Evolutionary conservation across 2,329 filamentous ascomycete species (phyloP).

Genomic region (Byssochlamys sp.): DNA sequence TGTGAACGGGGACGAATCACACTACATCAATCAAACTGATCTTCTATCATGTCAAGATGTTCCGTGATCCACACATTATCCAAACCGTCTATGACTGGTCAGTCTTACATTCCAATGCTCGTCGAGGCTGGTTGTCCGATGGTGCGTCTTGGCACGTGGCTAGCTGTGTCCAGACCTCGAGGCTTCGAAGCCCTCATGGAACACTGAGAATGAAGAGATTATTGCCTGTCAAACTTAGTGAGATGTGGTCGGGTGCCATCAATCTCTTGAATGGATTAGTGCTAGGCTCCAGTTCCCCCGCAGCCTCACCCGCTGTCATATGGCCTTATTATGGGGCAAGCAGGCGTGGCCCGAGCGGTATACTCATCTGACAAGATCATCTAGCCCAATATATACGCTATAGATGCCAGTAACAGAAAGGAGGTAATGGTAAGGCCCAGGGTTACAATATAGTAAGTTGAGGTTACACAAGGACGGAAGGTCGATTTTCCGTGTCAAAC

Average conservation of each 20-base stretch:
- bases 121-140: not conserved
- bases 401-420: not conserved
- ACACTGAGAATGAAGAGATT: not conserved
- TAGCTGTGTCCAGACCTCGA: not conserved
- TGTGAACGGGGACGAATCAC: not conserved
- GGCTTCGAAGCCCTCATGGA: not conserved
- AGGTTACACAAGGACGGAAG: not conserved
- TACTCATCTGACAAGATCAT: not conserved
- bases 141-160: not conserved
- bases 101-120: not conserved
- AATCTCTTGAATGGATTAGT: not conserved
- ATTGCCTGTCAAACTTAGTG: not conserved
- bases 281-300: not conserved
- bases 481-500: not conserved
- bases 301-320: not conserved
- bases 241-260: not conserved
- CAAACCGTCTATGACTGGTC: not conserved
- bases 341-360: not conserved
- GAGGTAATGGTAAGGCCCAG: not conserved
- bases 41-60: not conserved
- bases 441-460: not conserved
- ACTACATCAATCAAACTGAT: not conserved
- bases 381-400: conserved; percentile 4
- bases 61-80: not conserved
- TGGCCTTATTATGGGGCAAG: not conserved